These are phyloP conservation scores for Jatropha multifida DNA, from an alignment of 441 rosid species.

Conservation along the genomic window DNA sequence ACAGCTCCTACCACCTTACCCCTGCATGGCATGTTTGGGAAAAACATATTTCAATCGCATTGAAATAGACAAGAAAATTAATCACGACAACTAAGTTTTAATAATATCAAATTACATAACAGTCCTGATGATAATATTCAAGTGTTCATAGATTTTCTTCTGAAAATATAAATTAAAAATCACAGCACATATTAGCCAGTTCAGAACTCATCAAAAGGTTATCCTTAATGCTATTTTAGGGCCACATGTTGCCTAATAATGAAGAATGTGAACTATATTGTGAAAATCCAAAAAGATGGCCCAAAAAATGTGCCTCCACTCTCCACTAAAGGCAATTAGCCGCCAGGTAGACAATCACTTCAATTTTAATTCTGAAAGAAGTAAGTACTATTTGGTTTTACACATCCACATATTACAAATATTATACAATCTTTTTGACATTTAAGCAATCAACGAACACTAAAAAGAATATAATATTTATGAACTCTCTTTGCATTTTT, in stretches of 20 bases:
- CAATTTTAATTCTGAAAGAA: not conserved
- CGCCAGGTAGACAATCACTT: not conserved
- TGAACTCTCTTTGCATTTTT: not conserved
- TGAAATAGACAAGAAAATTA: slow-evolving; percentile 2
- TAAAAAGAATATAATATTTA: not conserved
- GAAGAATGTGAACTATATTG: not conserved
- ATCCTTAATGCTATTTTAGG: not conserved
- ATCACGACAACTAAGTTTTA: not conserved
- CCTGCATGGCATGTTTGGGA: slow-evolving; percentile 46
- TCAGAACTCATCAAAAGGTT: not conserved
- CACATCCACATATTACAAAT: not conserved
- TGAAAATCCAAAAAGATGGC: not conserved
- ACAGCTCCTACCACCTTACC: slow-evolving; percentile 61
- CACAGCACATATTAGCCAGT: not conserved
- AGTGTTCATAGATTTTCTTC: not conserved
- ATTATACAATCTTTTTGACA: slow-evolving; percentile 1
- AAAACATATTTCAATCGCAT: slow-evolving; percentile 8
- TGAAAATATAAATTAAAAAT: not conserved
- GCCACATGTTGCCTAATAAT: not conserved
- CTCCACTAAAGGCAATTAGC: not conserved
- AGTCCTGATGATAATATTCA: not conserved
- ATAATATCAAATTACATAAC: not conserved
- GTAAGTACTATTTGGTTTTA: not conserved
- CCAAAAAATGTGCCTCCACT: not conserved
- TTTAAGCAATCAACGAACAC: not conserved